These are phyloP conservation scores for Coemansia sp. DNA, from an alignment of 192 early-diverging fungal genomes.

Conservation along the genomic window DNA sequence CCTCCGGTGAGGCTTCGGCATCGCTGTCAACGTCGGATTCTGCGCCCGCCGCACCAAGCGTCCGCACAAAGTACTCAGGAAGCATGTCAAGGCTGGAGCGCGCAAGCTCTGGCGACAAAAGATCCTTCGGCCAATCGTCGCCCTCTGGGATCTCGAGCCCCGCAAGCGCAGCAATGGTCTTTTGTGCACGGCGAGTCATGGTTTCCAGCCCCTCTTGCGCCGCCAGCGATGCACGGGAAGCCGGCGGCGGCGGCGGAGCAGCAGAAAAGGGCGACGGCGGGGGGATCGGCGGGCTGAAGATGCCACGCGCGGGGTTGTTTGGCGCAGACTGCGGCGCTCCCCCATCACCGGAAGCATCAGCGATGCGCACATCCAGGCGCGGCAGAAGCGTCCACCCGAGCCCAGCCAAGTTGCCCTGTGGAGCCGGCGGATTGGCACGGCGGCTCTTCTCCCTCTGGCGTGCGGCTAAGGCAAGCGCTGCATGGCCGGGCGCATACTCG, in stretches of 20 bases:
- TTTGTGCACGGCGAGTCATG: not conserved
- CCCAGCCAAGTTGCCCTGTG: conserved; percentile 19
- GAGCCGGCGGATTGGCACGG: not conserved
- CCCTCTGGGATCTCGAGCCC: conserved; percentile 7
- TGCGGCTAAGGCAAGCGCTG: not conserved
- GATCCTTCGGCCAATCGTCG: not conserved
- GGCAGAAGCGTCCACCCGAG: conserved; percentile 44
- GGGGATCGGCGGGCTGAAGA: not conserved
- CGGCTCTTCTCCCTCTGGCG: not conserved
- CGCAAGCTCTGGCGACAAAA: conserved; percentile 23
- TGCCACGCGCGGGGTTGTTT: not conserved
- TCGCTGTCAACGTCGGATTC: conserved; percentile 42
- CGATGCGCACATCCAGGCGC: conserved; percentile 37
- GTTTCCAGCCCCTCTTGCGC: not conserved
- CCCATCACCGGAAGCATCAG: not conserved
- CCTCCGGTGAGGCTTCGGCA: too few species aligned
- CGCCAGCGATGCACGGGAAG: not conserved
- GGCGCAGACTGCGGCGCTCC: not conserved
- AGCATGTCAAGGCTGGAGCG: conserved; percentile 15
- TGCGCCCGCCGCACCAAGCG: not conserved
- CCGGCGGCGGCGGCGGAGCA: not conserved
- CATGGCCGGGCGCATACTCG: conserved; percentile 8
- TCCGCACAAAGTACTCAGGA: conserved; percentile 12
- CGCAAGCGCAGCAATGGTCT: conserved; percentile 7
- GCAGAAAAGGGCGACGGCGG: not conserved